Evolutionary conservation across 2,329 filamentous ascomycete genomes (phyloP).

Genomic region (Hortaea werneckii): DNA sequence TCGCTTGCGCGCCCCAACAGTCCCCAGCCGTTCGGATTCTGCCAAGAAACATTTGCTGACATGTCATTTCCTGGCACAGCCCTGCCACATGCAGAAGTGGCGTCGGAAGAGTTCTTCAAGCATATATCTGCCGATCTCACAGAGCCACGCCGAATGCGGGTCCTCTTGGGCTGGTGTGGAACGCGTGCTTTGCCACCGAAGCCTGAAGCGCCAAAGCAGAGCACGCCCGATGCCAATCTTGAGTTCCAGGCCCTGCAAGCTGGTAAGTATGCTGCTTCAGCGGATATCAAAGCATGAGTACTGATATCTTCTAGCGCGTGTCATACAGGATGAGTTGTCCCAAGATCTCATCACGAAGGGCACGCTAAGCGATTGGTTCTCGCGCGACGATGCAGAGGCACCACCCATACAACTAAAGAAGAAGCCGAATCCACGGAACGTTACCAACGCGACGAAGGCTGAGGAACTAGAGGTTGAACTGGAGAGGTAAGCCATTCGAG

Average conservation of each 20-base stretch:
- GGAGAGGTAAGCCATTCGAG: conserved; percentile 50
- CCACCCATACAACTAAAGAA: conserved; percentile 48
- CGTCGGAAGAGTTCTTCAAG: conserved; percentile 81
- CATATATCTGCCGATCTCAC: conserved; percentile 83
- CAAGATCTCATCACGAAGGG: conserved; percentile 75
- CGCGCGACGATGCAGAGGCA: conserved; percentile 44
- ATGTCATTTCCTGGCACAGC: conserved; percentile 44
- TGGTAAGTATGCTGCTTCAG: neutral
- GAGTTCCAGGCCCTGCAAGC: conserved; percentile 32
- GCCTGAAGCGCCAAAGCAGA: conserved; percentile 35
- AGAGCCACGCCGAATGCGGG: conserved; percentile 88
- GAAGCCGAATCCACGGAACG: conserved; percentile 82
- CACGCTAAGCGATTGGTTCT: conserved; percentile 90
- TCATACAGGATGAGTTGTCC: conserved; percentile 84
- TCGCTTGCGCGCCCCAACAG: neutral
- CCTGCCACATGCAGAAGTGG: conserved; percentile 77
- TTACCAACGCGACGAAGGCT: conserved; percentile 73
- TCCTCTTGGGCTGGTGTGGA: conserved; percentile 88
- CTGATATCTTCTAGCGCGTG: conserved; percentile 54
- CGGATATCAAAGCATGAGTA: neutral
- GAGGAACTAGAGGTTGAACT: conserved; percentile 73
- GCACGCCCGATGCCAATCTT: conserved; percentile 12
- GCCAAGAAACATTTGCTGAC: conserved; percentile 1
- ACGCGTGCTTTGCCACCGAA: conserved; percentile 75
- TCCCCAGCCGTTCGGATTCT: neutral